Percentiles rank a stretch among this genome's conserved stretches.
phyloP scores from a whole-genome alignment of 805 yeast genomes.

The Candida jianshihensis region DNA sequence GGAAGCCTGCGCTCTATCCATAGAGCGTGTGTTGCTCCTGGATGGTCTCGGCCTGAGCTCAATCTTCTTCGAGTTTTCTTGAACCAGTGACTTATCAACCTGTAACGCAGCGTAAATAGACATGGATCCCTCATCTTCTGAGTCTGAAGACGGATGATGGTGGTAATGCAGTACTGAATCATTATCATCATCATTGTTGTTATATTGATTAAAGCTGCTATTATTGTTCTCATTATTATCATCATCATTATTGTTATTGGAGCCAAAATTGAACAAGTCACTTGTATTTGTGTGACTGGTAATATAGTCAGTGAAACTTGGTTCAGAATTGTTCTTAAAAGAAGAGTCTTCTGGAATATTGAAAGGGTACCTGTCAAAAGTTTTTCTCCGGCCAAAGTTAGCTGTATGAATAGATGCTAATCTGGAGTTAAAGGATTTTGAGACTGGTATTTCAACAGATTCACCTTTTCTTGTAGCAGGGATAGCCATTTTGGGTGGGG shows the following conservation, averaged over 20 bases:
- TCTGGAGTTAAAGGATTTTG: constrained; percentile 21
- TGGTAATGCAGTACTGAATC: constrained; percentile 3
- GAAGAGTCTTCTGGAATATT: constrained; percentile 9
- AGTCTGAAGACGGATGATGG: constrained; percentile 13
- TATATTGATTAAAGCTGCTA: too few relatives aligned
- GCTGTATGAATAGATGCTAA: constrained; percentile 19
- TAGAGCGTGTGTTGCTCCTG: constrained; percentile 38
- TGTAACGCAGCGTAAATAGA: constrained; percentile 54
- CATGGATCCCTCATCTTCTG: constrained; percentile 65
- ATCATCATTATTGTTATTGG: not conserved
- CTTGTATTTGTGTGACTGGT: constrained; percentile 10
- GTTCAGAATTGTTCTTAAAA: too few relatives aligned
- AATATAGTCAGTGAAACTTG: constrained; percentile 21
- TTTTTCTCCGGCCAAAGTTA: constrained; percentile 19
- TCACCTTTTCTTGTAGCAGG: constrained; percentile 79
- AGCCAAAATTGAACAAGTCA: not conserved
- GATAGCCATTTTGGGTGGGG: constrained; percentile 70
- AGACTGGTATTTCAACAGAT: constrained; percentile 60
- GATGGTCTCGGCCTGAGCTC: constrained; percentile 27
- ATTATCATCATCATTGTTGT: constrained; percentile 1
- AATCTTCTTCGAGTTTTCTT: constrained; percentile 16
- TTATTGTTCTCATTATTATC: too few relatives aligned
- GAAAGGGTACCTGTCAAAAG: constrained; percentile 12
- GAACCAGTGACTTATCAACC: constrained; percentile 26
- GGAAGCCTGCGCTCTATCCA: constrained; percentile 62